Base-by-base conservation (phyloP, 305 asterid species). In the Caryopteris hybrid region DNA sequence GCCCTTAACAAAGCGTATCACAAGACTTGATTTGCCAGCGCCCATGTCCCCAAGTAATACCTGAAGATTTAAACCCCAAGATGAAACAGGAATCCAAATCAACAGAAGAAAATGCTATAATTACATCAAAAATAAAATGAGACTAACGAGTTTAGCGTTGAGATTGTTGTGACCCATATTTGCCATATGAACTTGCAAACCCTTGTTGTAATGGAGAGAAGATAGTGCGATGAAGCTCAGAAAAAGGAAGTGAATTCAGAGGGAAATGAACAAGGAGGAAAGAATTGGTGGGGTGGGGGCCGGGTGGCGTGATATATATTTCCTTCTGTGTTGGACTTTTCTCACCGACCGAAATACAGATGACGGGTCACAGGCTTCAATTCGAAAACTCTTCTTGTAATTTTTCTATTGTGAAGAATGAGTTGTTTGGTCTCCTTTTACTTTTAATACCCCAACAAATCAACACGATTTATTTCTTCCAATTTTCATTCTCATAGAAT, bases 11-110 rank as follows among this genome's bases (percentile, higher is more conserved):
- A 92, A 92, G 4, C 98, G 98, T 52, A 92, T 72, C 8, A 92
- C 97, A 25, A 92, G 84, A 83, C 96, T 92, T 11, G 98, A 92
- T 89, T 92, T 92, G 41, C 98, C 98, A 63, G 97, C 81, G 68
- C 98, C 98, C 98, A 92, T 92, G 53, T 92, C 98, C 12, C 98
- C 98, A 11, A 92, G 85, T 64, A 92, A 83, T 17, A 92, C 98
- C 98, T 92, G 76, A 61, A 65, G 34, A 66, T 18, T 10, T 22
- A 70, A 66, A 29, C 25, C 61, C 38, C 33, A 23, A 62, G 62
- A 68, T 45, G 33, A 63, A 20, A 38, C 18, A 10, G 6, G 36
- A 56, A 67, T 12, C 55, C 20, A 57, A 64, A 62, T 5, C 3
- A 16, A 29, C 20, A 46, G 9, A 48, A 41, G 16, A 20, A 46